These are phyloP conservation scores for Batkoa obscura DNA, from an alignment of 371 early-diverging fungal genomes.

Conservation along the genomic window DNA sequence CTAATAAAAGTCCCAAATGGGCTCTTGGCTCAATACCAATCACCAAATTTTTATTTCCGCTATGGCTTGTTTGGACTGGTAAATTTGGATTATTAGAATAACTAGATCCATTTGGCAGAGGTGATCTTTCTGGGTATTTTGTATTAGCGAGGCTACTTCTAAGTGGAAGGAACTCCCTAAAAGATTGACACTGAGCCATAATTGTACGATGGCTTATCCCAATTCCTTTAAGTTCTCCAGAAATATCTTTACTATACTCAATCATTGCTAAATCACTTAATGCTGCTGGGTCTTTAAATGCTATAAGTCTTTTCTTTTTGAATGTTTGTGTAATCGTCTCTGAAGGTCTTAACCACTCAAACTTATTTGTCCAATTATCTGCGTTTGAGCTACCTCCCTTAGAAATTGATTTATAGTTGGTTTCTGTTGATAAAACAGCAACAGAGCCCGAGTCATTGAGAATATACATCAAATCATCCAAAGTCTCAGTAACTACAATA, in stretches of 20 bases:
- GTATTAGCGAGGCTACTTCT: not conserved
- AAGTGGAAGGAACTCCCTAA: constrained; percentile 14
- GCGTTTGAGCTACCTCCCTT: constrained; percentile 37
- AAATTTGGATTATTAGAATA: constrained; percentile 5
- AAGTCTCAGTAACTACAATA: constrained; percentile 53
- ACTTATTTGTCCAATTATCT: constrained; percentile 35
- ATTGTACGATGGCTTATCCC: constrained; percentile 56
- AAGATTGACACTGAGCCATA: constrained; percentile 39
- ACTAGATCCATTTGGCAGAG: not conserved
- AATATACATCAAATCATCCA: constrained; percentile 55
- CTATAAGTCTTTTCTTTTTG: constrained; percentile 21
- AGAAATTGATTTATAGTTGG: constrained; percentile 44
- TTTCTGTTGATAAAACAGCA: constrained; percentile 61
- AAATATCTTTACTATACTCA: constrained; percentile 62
- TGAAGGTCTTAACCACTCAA: constrained; percentile 61
- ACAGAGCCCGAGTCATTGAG: constrained; percentile 37
- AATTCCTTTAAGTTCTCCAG: constrained; percentile 70
- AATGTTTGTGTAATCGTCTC: constrained; percentile 36
- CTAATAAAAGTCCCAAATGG: constrained; percentile 53
- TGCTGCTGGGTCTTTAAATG: constrained; percentile 19
- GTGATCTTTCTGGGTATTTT: not conserved
- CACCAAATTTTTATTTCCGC: constrained; percentile 15
- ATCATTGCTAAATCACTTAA: constrained; percentile 58
- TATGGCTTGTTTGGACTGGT: constrained; percentile 7
- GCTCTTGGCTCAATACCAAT: constrained; percentile 63